Conservation (phyloP, 2,329 filamentous ascomycete genomes). For the Calonectria hawksworthii region DNA sequence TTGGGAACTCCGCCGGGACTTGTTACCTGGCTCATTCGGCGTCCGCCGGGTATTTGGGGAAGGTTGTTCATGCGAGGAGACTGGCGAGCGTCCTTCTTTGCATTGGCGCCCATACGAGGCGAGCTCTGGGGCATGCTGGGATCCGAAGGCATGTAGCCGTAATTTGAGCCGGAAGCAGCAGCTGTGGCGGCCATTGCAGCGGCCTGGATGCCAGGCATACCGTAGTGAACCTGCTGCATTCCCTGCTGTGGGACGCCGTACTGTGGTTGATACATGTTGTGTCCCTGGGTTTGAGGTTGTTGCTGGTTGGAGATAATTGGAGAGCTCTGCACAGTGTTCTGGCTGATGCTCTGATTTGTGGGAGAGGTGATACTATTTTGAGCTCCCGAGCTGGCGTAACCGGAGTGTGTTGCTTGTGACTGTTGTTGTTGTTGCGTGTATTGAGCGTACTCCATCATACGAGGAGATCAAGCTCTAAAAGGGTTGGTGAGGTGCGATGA, state of each 20-base stretch:
- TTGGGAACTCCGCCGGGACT: slow-evolving; percentile 82
- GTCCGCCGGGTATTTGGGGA: slow-evolving; percentile 67
- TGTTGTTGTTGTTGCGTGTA: slow-evolving; percentile 71
- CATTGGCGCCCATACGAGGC: slow-evolving; percentile 82
- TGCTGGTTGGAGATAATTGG: slow-evolving; percentile 86
- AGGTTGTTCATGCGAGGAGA: slow-evolving; percentile 82
- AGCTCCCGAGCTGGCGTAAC: slow-evolving; percentile 72
- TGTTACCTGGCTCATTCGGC: slow-evolving; percentile 82
- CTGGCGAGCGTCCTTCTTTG: slow-evolving; percentile 78
- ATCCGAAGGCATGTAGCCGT: slow-evolving; percentile 81
- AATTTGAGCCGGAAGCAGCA: slow-evolving; percentile 86
- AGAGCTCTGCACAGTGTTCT: slow-evolving; percentile 79
- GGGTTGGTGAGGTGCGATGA: slow-evolving; percentile 45
- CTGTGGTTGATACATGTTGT: slow-evolving; percentile 85
- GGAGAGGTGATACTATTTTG: slow-evolving; percentile 79
- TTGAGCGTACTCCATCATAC: slow-evolving; percentile 82
- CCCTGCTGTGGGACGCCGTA: slow-evolving; percentile 80
- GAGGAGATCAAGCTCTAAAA: slow-evolving; percentile 45
- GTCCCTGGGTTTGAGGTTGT: slow-evolving; percentile 72
- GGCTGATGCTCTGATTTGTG: slow-evolving; percentile 77
- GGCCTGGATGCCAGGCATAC: slow-evolving; percentile 85
- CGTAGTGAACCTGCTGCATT: slow-evolving; percentile 79
- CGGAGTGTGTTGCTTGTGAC: slow-evolving; percentile 75
- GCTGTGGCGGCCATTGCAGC: slow-evolving; percentile 94
- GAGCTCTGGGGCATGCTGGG: slow-evolving; percentile 78